Evolutionary conservation across 1,284 basidiomycete genomes (phyloP).

Genomic region (Porogramme epimiltina): DNA sequence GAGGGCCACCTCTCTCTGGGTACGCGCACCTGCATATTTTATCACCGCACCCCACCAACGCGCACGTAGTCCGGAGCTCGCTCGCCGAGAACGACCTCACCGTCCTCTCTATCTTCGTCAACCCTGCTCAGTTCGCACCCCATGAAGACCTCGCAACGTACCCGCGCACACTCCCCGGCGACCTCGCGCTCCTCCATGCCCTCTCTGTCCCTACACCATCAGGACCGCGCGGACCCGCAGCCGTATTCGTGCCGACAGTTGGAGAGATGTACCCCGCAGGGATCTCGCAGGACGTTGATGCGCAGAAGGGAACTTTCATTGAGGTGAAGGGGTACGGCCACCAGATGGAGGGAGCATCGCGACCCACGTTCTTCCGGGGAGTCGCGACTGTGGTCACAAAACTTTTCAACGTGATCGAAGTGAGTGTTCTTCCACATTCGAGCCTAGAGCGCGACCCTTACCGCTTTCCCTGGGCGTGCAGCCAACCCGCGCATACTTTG

Average conservation of each 20-base stretch:
- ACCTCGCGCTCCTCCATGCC: slow-evolving; percentile 55
- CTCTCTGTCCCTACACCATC: slow-evolving; percentile 33
- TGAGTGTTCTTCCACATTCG: slow-evolving; percentile 32
- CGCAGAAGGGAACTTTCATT: slow-evolving; percentile 88
- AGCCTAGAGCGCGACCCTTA: neutral
- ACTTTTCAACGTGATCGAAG: slow-evolving; percentile 91
- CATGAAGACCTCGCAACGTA: slow-evolving; percentile 93
- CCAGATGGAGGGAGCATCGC: slow-evolving; percentile 83
- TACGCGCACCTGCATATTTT: slow-evolving; percentile 36
- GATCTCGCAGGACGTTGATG: slow-evolving; percentile 75
- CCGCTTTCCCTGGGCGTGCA: slow-evolving; percentile 35
- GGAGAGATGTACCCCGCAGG: slow-evolving; percentile 89
- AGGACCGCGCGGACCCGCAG: slow-evolving; percentile 49
- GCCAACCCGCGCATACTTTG: slow-evolving; percentile 94
- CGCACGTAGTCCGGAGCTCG: slow-evolving; percentile 60
- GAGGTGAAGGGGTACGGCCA: slow-evolving; percentile 87
- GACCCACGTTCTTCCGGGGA: slow-evolving; percentile 94
- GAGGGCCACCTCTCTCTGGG: slow-evolving; percentile 91
- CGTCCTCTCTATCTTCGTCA: slow-evolving; percentile 95
- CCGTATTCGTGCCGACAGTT: slow-evolving; percentile 80
- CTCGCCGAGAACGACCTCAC: slow-evolving; percentile 84
- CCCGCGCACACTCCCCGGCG: slow-evolving; percentile 78
- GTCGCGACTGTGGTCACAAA: slow-evolving; percentile 96
- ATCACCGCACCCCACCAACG: neutral
- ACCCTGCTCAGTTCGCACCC: slow-evolving; percentile 96